Conservation (phyloP, 495 filamentous ascomycete genomes). For the Neurospora sp. region DNA sequence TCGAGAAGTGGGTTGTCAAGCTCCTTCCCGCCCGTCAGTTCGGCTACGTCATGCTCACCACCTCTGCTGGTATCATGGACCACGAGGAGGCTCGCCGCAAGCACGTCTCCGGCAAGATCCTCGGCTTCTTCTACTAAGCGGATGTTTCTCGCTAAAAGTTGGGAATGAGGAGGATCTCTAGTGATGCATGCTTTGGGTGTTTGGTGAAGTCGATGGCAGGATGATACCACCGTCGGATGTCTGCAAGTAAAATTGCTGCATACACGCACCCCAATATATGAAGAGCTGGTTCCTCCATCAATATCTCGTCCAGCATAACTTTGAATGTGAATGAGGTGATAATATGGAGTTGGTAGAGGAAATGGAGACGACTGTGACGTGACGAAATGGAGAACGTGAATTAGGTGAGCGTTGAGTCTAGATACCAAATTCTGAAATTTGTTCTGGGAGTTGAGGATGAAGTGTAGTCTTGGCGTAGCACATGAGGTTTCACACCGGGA, state of each 20-base stretch:
- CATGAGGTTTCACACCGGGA: not conserved
- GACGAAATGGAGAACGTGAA: not conserved
- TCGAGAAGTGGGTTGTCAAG: slow-evolving; percentile 99
- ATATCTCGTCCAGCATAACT: not conserved
- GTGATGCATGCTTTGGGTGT: slow-evolving; percentile 9
- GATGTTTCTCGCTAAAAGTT: not conserved
- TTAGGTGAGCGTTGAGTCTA: not conserved
- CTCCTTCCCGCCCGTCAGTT: slow-evolving; percentile 98
- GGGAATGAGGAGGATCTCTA: slow-evolving; percentile 8
- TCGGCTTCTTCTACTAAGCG: slow-evolving; percentile 90
- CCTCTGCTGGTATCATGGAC: slow-evolving; percentile 98
- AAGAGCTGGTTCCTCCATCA: not conserved
- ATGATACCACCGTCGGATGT: slow-evolving; percentile 2
- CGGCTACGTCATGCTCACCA: slow-evolving; percentile 97
- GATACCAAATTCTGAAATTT: not conserved
- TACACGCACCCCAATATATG: not conserved
- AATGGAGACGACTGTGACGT: no score
- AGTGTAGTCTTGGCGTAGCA: not conserved
- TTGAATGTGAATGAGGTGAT: not conserved
- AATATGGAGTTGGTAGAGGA: not conserved
- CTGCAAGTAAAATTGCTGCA: not conserved
- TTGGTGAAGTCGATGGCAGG: slow-evolving; percentile 7
- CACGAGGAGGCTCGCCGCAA: slow-evolving; percentile 98
- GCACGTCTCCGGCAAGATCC: slow-evolving; percentile 93
- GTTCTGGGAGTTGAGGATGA: not conserved